Evolutionary conservation across 1,284 basidiomycete genomes (phyloP), one percentile per base, ranked within the genome.

Genomic region (Leccinum pallidistipes): DNA sequence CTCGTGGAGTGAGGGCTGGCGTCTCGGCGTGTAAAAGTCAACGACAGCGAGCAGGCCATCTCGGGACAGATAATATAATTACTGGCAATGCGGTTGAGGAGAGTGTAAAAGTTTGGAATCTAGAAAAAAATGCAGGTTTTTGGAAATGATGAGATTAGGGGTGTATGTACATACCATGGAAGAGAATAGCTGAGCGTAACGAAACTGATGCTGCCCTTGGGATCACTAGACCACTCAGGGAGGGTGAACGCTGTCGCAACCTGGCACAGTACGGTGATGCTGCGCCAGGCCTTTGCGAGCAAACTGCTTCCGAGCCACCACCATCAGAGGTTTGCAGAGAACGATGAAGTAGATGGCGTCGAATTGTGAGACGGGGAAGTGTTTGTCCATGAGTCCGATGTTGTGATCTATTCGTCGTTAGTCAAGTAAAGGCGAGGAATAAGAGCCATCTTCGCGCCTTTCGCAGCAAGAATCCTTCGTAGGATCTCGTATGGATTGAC

Each of bases 21-120:
- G 84, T 62, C 80, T 85, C 1, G 90, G 87, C 1, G 90, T 90
- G 74, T 93, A 94, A 70, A 94, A 94, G 78, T 94, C 91, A 31
- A 85, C 88, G 9, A 93, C 90, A 45, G 85, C 83, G 32, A 93
- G 76, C 3, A 94, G 71, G 50, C 92, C 91, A 0, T 81, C 56
- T 84, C 74, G 5, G 89, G 86, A 64, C 86, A 84, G 27, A 94
- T 80, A 32, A 91, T 82, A 57, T 86, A 81, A 61, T 91, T 5
- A 27, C 24, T 27, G 24, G 24, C 86, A 65, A 92, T 83, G 12
- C 88, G 81, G 71, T 93, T 91, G 38, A 92, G 76, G 3, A 88
- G 80, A 8, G 85, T 78, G 71, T 87, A 89, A 74, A 87, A 91
- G 58, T 83, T 84, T 10, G 89, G 89, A 50, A 91, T 90, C 87